Conservation (phyloP, 371 early-diverging fungal genomes). For the Actinomortierella ambigua region DNA sequence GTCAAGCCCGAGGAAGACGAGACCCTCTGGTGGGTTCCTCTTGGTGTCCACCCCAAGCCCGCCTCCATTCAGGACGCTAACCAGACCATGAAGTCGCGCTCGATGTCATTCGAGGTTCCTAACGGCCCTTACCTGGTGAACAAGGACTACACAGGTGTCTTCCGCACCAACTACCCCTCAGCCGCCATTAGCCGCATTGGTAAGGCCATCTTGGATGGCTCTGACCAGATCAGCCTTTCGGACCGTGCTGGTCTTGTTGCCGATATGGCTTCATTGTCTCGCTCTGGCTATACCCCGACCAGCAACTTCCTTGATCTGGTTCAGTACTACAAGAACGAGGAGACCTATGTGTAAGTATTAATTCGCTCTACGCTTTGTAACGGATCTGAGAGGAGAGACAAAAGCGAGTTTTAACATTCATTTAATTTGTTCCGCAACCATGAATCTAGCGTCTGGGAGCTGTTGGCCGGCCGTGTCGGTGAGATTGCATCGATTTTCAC, state of each 20-base stretch:
- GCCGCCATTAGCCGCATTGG: conserved; percentile 52
- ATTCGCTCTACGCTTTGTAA: conserved; percentile 6
- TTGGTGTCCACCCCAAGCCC: conserved; percentile 45
- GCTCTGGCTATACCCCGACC: conserved; percentile 62
- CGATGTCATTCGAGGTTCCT: conserved; percentile 44
- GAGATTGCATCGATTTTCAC: conserved; percentile 54
- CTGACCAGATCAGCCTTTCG: conserved; percentile 44
- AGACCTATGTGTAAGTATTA: conserved; percentile 58
- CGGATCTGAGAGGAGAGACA: neutral
- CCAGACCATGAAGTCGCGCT: conserved; percentile 38
- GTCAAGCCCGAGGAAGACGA: conserved; percentile 68
- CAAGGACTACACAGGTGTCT: conserved; percentile 67
- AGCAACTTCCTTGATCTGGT: conserved; percentile 66
- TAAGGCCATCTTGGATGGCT: conserved; percentile 34
- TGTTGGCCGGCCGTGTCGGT: conserved; percentile 51
- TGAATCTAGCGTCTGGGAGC: conserved; percentile 54
- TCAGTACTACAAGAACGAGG: conserved; percentile 63
- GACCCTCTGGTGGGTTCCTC: conserved; percentile 78
- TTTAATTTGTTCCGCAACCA: no score
- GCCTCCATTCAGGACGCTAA: no score
- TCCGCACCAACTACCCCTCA: conserved; percentile 67
- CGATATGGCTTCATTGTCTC: conserved; percentile 69
- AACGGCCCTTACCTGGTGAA: conserved; percentile 81
- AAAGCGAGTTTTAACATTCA: no score
- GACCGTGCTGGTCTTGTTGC: conserved; percentile 70